Percentiles rank a stretch among this genome's conserved stretches.
These are phyloP conservation scores for Fraxinus sp. DNA, from an alignment of 305 asterid genomes.

Conservation along the genomic window DNA sequence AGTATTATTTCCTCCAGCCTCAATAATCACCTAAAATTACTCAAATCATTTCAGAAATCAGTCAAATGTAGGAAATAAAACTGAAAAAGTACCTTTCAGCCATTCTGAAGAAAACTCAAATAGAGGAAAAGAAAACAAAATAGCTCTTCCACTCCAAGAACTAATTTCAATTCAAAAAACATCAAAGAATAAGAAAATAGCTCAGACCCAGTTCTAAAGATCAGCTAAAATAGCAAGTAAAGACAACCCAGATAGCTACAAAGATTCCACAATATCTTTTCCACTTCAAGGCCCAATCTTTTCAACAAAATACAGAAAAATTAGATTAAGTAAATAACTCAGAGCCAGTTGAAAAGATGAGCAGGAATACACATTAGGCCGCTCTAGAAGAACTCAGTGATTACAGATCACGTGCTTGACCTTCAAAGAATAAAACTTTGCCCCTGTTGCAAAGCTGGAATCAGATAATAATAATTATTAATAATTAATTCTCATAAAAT, in stretches of 20 bases:
- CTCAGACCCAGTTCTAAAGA: neutral
- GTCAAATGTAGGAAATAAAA: neutral
- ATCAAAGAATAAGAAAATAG: neutral
- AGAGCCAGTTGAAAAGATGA: conserved; percentile 31
- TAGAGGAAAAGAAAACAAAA: conserved; percentile 6
- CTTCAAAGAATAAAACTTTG: conserved; percentile 32
- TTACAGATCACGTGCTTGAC: conserved; percentile 49
- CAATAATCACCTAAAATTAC: conserved; percentile 17
- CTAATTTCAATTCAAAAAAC: conserved; percentile 9
- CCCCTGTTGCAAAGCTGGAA: conserved; percentile 9
- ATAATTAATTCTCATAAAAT: neutral
- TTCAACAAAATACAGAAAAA: conserved; percentile 6
- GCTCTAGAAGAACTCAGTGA: conserved; percentile 25
- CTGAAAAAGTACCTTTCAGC: neutral
- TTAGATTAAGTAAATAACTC: conserved; percentile 22
- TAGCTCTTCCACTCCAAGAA: neutral
- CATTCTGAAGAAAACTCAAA: neutral
- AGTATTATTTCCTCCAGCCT: conserved; percentile 7
- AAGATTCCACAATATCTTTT: neutral
- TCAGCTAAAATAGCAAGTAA: neutral
- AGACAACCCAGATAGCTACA: neutral
- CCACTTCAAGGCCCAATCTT: conserved; percentile 1
- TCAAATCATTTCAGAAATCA: conserved; percentile 20
- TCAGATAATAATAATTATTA: neutral
- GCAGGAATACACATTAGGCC: conserved; percentile 22